Percentiles rank a stretch among this genome's conserved stretches.
These are phyloP conservation scores for Boletus subcaerulescens DNA, from an alignment of 768 basidiomycete genomes.

Conservation along the genomic window DNA sequence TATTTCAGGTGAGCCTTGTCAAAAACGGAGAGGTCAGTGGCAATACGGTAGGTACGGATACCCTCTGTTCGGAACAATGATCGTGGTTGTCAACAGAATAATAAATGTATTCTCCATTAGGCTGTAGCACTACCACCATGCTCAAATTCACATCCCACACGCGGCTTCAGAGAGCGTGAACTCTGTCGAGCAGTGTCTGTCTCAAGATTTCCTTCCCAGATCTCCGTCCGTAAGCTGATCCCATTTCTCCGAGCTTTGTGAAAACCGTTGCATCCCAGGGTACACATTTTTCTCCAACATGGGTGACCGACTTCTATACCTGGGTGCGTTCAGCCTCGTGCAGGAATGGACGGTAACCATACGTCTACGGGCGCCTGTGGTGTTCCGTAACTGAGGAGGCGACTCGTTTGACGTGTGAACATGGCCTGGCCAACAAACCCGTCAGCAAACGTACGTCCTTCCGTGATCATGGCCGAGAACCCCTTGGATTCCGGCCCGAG, in stretches of 20 bases:
- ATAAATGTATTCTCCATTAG: neutral
- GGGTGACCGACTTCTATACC: slow-evolving; percentile 6
- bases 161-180: neutral
- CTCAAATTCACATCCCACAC: neutral
- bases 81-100: neutral
- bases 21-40: too few relatives aligned
- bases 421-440: neutral
- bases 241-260: slow-evolving; percentile 17
- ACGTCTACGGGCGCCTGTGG: neutral
- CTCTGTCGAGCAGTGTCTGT: neutral
- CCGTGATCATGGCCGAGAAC: neutral
- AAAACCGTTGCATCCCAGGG: neutral
- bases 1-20: too few relatives aligned
- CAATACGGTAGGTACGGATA: too few relatives aligned
- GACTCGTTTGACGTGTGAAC: neutral
- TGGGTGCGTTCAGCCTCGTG: neutral
- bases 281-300: slow-evolving; percentile 10
- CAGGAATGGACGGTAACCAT: neutral
- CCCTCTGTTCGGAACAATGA: too few relatives aligned
- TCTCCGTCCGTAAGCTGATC: neutral
- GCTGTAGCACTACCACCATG: neutral
- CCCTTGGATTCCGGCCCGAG: neutral
- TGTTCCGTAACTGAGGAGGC: neutral
- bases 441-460: neutral
- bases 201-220: neutral